These are phyloP conservation scores for Podaxis pistillaris DNA, from an alignment of 768 basidiomycete species.

Conservation along the genomic window DNA sequence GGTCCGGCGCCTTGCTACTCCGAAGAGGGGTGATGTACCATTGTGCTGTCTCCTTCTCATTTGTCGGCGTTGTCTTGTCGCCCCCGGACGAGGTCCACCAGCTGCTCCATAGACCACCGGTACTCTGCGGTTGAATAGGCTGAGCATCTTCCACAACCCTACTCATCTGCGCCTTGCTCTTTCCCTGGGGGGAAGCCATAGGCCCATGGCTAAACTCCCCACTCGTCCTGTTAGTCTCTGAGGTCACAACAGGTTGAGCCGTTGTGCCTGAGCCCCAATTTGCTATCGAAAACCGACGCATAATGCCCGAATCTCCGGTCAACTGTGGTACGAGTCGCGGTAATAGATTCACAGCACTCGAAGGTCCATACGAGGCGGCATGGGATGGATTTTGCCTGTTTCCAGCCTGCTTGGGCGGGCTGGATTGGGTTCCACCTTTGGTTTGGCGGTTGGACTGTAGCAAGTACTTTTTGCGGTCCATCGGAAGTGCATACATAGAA, in stretches of 20 bases:
- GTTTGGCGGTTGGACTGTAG: conserved; percentile 54
- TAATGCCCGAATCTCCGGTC: conserved; percentile 67
- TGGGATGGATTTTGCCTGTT: conserved; percentile 33
- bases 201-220: conserved; percentile 32
- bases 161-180: conserved; percentile 27
- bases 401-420: conserved; percentile 23
- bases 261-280: conserved; percentile 55
- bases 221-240: conserved; percentile 33
- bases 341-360: conserved; percentile 54
- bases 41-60: conserved; percentile 46
- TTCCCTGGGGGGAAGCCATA: conserved; percentile 21
- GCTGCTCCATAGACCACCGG: conserved; percentile 72
- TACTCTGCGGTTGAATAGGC: conserved; percentile 59
- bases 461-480: conserved; percentile 65
- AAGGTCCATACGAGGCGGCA: conserved; percentile 57
- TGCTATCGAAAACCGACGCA: conserved; percentile 65
- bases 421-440: conserved; percentile 30
- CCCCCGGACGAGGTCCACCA: conserved; percentile 77
- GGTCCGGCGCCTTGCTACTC: conserved; percentile 49
- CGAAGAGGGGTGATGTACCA: conserved; percentile 66
- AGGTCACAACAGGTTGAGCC: conserved; percentile 30
- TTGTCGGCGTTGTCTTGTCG: conserved; percentile 33
- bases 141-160: conserved; percentile 33
- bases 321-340: conserved; percentile 72
- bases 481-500: conserved; percentile 59